Percentiles rank a stretch among this genome's conserved stretches.
Conservation (phyloP, 1,139 yeast genomes). For the Yarrowia galli region DNA sequence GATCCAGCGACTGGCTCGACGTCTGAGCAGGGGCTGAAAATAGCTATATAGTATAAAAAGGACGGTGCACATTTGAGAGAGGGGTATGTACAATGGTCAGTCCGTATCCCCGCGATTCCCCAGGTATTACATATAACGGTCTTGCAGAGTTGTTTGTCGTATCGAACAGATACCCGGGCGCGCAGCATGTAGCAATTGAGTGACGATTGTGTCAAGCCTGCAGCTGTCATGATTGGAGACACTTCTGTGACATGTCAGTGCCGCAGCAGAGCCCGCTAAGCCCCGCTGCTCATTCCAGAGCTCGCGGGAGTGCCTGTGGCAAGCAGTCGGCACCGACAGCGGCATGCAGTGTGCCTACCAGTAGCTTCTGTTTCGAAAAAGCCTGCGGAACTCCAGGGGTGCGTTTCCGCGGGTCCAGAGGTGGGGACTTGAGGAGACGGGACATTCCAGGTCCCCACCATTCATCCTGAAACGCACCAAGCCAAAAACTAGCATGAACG, state of each 20-base stretch:
- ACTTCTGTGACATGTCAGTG: background rate
- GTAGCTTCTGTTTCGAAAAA: slow-evolving; percentile 3
- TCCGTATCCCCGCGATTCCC: no score
- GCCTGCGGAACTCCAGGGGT: slow-evolving; percentile 14
- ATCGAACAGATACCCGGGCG: no score
- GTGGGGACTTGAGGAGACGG: background rate
- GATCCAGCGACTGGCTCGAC: slow-evolving; percentile 50
- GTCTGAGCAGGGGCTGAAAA: slow-evolving; percentile 45
- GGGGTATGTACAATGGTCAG: no score
- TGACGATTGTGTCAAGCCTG: no score
- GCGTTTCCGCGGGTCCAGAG: background rate
- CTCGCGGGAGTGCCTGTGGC: background rate
- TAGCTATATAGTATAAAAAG: slow-evolving; percentile 39
- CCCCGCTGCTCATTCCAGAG: background rate
- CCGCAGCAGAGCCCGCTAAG: no score
- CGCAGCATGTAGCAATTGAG: no score
- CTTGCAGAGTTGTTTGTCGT: no score
- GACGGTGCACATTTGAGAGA: background rate
- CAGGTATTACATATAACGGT: background rate
- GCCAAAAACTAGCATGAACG: background rate
- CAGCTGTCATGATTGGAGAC: background rate
- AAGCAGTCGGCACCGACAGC: background rate
- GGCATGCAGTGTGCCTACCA: background rate
- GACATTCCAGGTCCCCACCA: background rate
- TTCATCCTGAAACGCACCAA: background rate